phyloP scores from a whole-genome alignment of 73 alveolate genomes.

The Urostyla sp. region DNA sequence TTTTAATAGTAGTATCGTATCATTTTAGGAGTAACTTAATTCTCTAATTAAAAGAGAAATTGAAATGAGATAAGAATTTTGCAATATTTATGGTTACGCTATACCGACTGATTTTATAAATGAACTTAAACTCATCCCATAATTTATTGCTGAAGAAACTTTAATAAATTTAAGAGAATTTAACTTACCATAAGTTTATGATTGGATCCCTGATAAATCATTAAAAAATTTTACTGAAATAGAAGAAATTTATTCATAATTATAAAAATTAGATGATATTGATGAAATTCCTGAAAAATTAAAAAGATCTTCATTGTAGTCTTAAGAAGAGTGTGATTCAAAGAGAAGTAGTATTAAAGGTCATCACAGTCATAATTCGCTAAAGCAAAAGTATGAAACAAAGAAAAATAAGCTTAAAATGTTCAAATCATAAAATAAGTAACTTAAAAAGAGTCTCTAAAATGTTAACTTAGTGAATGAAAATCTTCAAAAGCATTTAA shows the following conservation, averaged over 20 bases:
- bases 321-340: neutral
- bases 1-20: neutral
- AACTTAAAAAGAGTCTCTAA: constrained; percentile 5
- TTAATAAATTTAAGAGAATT: neutral
- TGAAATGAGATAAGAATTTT: neutral
- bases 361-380: neutral
- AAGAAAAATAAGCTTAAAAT: constrained; percentile 7
- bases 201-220: constrained; percentile 46
- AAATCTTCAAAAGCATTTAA: constrained; percentile 2
- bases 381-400: constrained; percentile 2
- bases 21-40: constrained; percentile 1
- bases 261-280: neutral
- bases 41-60: constrained; percentile 20
- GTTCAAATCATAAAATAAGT: neutral
- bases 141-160: neutral
- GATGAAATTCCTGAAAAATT: constrained; percentile 25
- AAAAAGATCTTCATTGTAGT: neutral
- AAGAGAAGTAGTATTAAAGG: neutral
- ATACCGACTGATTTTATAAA: constrained; percentile 31
- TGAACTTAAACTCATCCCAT: constrained; percentile 2
- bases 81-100: neutral
- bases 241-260: neutral
- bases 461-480: neutral
- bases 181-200: constrained; percentile 17
- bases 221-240: neutral